phyloP scores from a whole-genome alignment of 768 basidiomycete genomes.

The Tricholoma furcatifolium region DNA sequence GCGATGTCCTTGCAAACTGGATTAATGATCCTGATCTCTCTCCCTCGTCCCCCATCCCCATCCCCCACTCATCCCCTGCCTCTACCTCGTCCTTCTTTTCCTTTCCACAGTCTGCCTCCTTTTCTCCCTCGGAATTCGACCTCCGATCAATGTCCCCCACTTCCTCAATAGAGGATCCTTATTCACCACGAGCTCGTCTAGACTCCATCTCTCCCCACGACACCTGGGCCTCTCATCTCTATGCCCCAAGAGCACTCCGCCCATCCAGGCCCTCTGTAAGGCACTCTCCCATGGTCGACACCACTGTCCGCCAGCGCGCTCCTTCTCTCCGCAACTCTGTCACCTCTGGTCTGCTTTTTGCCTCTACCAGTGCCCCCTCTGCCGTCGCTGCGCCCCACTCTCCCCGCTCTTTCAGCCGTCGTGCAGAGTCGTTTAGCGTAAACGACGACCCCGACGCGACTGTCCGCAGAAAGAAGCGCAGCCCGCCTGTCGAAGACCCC shows the following conservation, averaged over 20 bases:
- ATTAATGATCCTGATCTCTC: constrained; percentile 57
- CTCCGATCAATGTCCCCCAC: constrained; percentile 62
- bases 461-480: constrained; percentile 59
- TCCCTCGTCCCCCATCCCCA: constrained; percentile 63
- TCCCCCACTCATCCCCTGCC: constrained; percentile 45
- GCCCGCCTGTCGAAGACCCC: constrained; percentile 35
- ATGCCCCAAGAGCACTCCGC: constrained; percentile 48
- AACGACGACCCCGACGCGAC: constrained; percentile 71
- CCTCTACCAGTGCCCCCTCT: constrained; percentile 71
- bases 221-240: constrained; percentile 69
- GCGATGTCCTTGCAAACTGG: constrained; percentile 62
- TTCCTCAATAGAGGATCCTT: constrained; percentile 49
- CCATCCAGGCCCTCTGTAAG: constrained; percentile 45
- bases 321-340: constrained; percentile 46
- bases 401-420: constrained; percentile 61
- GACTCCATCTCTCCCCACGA: constrained; percentile 63
- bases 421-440: constrained; percentile 63
- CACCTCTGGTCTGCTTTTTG: constrained; percentile 56
- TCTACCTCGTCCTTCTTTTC: constrained; percentile 45
- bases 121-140: constrained; percentile 63
- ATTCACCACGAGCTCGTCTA: constrained; percentile 39
- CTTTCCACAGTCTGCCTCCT: constrained; percentile 47
- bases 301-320: constrained; percentile 38
- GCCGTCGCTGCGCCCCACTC: constrained; percentile 44
- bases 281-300: constrained; percentile 47